Conservation (phyloP, 1,284 basidiomycete genomes). For the Pyrrhoderma noxium region DNA sequence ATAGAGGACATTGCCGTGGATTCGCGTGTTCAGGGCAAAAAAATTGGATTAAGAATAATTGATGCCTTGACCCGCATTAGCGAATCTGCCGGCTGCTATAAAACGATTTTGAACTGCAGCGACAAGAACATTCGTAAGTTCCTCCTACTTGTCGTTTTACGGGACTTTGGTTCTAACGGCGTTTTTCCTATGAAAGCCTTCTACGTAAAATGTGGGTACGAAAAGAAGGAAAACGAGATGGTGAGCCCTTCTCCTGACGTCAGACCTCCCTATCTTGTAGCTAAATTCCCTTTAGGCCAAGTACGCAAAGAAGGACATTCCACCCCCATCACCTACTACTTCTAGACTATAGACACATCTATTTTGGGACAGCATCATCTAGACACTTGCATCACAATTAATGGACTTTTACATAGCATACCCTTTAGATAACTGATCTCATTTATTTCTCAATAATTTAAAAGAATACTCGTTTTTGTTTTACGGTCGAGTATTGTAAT, state of each 20-base stretch:
- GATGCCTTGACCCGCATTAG: slow-evolving; percentile 76
- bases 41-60: slow-evolving; percentile 84
- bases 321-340: neutral
- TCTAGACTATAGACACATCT: neutral
- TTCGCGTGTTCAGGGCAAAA: slow-evolving; percentile 81
- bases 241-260: slow-evolving; percentile 31
- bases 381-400: no score
- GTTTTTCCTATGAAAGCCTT: slow-evolving; percentile 56
- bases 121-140: slow-evolving; percentile 84
- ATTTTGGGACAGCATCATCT: no score
- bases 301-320: slow-evolving; percentile 32
- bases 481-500: no score
- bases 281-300: slow-evolving; percentile 36
- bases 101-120: slow-evolving; percentile 95
- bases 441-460: no score
- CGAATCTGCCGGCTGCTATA: slow-evolving; percentile 78
- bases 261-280: neutral
- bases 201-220: slow-evolving; percentile 93
- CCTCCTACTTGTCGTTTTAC: slow-evolving; percentile 2
- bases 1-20: slow-evolving; percentile 98
- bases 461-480: no score
- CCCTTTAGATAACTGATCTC: no score
- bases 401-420: neutral
- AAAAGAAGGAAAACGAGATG: slow-evolving; percentile 89
- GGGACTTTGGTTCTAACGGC: slow-evolving; percentile 10